Conservation (phyloP, 2,329 filamentous ascomycete genomes). For the Rhexocercosporidium sp. region DNA sequence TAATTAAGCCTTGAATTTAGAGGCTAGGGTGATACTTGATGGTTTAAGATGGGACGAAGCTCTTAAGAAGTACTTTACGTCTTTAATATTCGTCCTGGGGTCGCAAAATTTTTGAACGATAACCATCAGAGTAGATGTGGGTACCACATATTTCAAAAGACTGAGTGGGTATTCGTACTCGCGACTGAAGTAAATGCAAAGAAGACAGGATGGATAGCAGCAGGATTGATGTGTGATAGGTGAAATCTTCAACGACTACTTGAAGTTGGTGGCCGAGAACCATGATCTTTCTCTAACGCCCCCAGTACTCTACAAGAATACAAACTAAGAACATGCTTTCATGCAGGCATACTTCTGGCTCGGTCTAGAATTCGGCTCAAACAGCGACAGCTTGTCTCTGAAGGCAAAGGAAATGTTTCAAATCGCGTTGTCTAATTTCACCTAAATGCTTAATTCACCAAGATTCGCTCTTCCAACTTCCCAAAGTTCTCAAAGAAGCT, state of each 20-base stretch:
- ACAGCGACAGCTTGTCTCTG: not conserved
- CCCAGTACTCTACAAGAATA: not conserved
- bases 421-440: no score
- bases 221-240: not conserved
- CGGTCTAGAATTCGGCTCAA: not conserved
- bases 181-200: no score
- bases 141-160: no score
- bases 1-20: no score
- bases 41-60: no score
- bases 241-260: not conserved
- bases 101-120: no score
- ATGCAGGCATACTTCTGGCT: not conserved
- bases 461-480: constrained; percentile 79
- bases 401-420: not conserved
- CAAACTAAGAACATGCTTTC: not conserved
- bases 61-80: no score
- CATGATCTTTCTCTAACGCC: not conserved
- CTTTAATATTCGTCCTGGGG: no score
- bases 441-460: constrained; percentile 68
- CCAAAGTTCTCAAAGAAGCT: constrained; percentile 87
- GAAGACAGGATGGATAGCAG: not conserved
- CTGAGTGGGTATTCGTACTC: no score
- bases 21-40: no score
- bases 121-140: no score
- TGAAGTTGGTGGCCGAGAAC: not conserved